phyloP scores from a whole-genome alignment of 2,329 filamentous ascomycete species.

The Neofusicoccum kwambonambiense region DNA sequence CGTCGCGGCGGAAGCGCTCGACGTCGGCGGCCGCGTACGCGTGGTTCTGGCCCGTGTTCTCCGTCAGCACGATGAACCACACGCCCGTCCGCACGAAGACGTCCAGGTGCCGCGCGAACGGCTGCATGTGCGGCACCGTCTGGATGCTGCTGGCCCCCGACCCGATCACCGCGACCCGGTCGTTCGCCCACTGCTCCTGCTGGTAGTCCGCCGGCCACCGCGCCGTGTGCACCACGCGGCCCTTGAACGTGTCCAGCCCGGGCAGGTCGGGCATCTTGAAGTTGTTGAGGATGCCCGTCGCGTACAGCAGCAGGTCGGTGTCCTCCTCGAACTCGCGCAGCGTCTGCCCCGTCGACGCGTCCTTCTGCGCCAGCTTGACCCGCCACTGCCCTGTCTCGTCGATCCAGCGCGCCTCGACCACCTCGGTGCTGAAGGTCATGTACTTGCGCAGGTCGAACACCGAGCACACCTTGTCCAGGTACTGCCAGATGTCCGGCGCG shows the following conservation, averaged over 20 bases:
- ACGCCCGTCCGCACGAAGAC: conserved; percentile 48
- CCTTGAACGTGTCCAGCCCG: conserved; percentile 48
- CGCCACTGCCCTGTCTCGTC: conserved; percentile 51
- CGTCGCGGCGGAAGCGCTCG: conserved; percentile 43
- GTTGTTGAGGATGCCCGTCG: conserved; percentile 44
- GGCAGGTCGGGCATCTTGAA: conserved; percentile 40
- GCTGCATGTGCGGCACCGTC: conserved; percentile 49
- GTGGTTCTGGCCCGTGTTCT: conserved; percentile 46
- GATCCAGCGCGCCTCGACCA: conserved; percentile 50
- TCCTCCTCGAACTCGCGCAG: conserved; percentile 42
- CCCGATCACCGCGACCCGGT: conserved; percentile 46
- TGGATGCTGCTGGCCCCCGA: conserved; percentile 47
- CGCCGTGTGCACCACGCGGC: conserved; percentile 45
- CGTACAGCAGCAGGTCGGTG: conserved; percentile 46
- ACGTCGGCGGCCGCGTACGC: conserved; percentile 46
- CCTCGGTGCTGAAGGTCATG: conserved; percentile 53
- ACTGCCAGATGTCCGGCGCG: conserved; percentile 48
- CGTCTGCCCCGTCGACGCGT: conserved; percentile 29
- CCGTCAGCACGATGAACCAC: conserved; percentile 47
- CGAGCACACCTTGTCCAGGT: conserved; percentile 50
- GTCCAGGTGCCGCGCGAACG: conserved; percentile 46
- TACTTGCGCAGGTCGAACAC: conserved; percentile 52
- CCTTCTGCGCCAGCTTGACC: conserved; percentile 46
- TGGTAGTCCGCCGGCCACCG: conserved; percentile 48
- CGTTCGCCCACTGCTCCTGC: conserved; percentile 43